Percentiles rank a stretch among this genome's conserved stretches.
These are phyloP conservation scores for Monilinia aucupariae DNA, from an alignment of 2,329 filamentous ascomycete species.

Conservation along the genomic window DNA sequence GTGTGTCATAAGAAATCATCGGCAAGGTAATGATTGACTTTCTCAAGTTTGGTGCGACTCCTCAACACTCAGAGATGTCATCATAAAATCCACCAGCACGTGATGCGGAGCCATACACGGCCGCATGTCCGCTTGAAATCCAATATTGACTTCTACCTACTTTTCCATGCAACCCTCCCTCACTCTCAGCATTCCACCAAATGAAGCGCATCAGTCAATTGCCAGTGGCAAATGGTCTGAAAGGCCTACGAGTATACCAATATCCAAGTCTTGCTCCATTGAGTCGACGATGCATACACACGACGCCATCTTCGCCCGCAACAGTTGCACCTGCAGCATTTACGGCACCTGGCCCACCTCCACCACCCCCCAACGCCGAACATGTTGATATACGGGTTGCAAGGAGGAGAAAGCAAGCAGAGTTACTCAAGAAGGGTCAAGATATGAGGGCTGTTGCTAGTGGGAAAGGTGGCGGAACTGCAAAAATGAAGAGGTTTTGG, in stretches of 20 bases:
- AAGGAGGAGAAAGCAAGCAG: slow-evolving; percentile 49
- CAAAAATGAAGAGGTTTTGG: slow-evolving; percentile 74
- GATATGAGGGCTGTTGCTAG: slow-evolving; percentile 40
- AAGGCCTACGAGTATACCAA: slow-evolving; percentile 16
- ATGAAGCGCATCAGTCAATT: slow-evolving; percentile 34
- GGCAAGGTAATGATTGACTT: neutral
- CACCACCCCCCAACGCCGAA: slow-evolving; percentile 44
- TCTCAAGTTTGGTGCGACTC: neutral
- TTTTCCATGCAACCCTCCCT: neutral
- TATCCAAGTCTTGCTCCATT: slow-evolving; percentile 13
- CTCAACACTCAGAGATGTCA: neutral
- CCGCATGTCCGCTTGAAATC: slow-evolving; percentile 8
- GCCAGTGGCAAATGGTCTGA: slow-evolving; percentile 14
- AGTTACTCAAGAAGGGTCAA: slow-evolving; percentile 48
- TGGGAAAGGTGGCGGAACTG: slow-evolving; percentile 37
- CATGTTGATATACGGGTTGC: slow-evolving; percentile 41
- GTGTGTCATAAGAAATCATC: neutral
- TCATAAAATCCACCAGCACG: neutral
- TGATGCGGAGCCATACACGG: neutral
- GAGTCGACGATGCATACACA: slow-evolving; percentile 28
- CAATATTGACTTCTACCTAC: neutral
- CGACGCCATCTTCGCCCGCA: slow-evolving; percentile 27
- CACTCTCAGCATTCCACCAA: slow-evolving; percentile 19
- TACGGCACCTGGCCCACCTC: slow-evolving; percentile 53
- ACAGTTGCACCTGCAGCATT: slow-evolving; percentile 38